Percentiles rank a stretch among this genome's conserved stretches.
These are phyloP conservation scores for Ophiostoma himal-ulmi DNA, from an alignment of 2,329 filamentous ascomycete genomes.

Conservation along the genomic window DNA sequence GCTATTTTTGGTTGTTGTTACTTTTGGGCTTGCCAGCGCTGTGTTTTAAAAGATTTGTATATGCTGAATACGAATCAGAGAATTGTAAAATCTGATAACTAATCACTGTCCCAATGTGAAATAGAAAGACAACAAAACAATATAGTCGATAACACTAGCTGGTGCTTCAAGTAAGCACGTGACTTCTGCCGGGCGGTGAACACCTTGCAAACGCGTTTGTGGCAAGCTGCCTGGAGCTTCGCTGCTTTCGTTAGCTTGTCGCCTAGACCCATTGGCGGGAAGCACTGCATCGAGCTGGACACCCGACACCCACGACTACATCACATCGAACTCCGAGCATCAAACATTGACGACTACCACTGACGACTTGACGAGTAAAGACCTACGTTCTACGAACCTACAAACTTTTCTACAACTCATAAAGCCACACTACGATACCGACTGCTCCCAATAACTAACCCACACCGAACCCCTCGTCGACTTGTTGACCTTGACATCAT, in stretches of 20 bases:
- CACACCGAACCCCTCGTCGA: background rate
- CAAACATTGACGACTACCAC: background rate
- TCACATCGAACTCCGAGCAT: constrained; percentile 22
- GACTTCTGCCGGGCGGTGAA: constrained; percentile 26
- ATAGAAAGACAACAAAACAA: background rate
- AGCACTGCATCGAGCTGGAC: constrained; percentile 3
- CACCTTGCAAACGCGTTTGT: constrained; percentile 23
- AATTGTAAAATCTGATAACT: background rate
- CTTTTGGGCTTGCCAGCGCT: background rate
- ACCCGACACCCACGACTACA: background rate
- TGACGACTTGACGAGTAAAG: constrained; percentile 2
- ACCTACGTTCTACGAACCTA: background rate
- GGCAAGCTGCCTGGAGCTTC: constrained; percentile 26
- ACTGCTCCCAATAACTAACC: background rate
- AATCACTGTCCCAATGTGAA: background rate
- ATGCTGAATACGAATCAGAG: background rate
- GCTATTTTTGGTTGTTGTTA: background rate
- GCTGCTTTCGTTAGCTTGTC: constrained; percentile 18
- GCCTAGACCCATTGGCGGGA: constrained; percentile 1
- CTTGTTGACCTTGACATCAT: background rate
- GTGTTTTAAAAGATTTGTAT: background rate
- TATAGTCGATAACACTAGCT: no score
- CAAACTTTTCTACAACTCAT: background rate
- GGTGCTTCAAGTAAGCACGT: constrained; percentile 19
- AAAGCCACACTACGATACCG: background rate